A percentile compares a stretch with the other conserved stretches of the same genome.
phyloP scores from a whole-genome alignment of 2,329 filamentous ascomycete species.

The Aspergillaceae sp. region DNA sequence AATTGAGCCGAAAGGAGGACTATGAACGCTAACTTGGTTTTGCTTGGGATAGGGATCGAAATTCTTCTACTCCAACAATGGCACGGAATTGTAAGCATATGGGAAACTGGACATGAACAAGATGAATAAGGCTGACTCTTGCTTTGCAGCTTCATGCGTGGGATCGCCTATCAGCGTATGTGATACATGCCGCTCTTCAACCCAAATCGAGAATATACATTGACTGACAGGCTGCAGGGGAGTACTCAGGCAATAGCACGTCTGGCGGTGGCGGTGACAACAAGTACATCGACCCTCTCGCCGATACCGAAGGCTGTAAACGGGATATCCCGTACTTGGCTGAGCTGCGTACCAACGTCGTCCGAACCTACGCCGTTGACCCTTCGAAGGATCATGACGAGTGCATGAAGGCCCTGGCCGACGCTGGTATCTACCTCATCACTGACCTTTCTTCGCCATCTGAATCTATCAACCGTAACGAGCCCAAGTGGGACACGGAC shows the following conservation, averaged over 20 bases:
- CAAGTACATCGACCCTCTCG: conserved; percentile 73
- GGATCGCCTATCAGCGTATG: conserved; percentile 80
- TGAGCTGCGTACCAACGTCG: conserved; percentile 77
- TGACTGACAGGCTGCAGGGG: conserved; percentile 34
- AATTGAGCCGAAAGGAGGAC: not conserved
- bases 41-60: conserved; percentile 54
- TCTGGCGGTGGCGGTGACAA: conserved; percentile 11
- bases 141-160: conserved; percentile 63
- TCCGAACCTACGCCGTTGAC: conserved; percentile 91
- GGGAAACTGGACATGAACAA: not conserved
- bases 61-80: conserved; percentile 82
- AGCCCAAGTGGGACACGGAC: conserved; percentile 67
- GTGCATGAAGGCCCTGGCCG: conserved; percentile 76
- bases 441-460: conserved; percentile 78
- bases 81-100: conserved; percentile 59
- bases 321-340: conserved; percentile 77
- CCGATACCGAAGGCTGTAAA: conserved; percentile 61
- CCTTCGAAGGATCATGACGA: conserved; percentile 65
- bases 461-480: conserved; percentile 74
- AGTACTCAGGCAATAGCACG: conserved; percentile 42
- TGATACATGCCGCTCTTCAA: conserved; percentile 1
- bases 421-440: conserved; percentile 89
- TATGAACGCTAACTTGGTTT: not conserved
- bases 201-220: not conserved
- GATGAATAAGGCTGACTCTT: too few species aligned